Conservation (phyloP, 371 early-diverging fungal species). For the Saksenaea vasiformis region DNA sequence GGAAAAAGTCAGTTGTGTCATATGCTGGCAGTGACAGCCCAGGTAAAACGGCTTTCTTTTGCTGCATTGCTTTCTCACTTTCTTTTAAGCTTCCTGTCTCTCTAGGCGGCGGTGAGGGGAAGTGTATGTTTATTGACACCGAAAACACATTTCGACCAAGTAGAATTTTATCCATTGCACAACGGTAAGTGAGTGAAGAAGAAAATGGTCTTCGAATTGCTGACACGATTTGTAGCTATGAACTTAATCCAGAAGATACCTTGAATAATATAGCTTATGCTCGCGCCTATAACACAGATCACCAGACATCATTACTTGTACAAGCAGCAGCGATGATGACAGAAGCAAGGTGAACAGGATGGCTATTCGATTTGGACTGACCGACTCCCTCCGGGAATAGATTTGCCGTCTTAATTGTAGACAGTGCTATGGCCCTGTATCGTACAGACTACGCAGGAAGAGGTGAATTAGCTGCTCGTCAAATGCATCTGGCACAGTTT, state of each 20-base stretch:
- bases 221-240: constrained; percentile 44
- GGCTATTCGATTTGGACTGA: neutral
- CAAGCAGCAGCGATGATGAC: constrained; percentile 98
- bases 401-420: constrained; percentile 93
- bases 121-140: constrained; percentile 98
- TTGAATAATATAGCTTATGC: constrained; percentile 98
- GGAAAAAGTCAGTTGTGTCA: constrained; percentile 99
- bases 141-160: constrained; percentile 99
- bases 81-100: constrained; percentile 72
- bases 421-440: constrained; percentile 97
- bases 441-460: constrained; percentile 98
- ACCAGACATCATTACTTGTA: constrained; percentile 89
- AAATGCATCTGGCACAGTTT: constrained; percentile 96
- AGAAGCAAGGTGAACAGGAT: constrained; percentile 57
- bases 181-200: constrained; percentile 48
- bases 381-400: constrained; percentile 10
- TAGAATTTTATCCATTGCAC: constrained; percentile 89
- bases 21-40: constrained; percentile 97
- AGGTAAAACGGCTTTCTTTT: constrained; percentile 53
- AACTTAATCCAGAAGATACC: constrained; percentile 86
- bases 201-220: neutral
- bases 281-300: constrained; percentile 98
- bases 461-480: constrained; percentile 97
- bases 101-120: constrained; percentile 96
- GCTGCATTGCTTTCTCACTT: neutral